A percentile compares a stretch with the other conserved stretches of the same genome.
Conservation (phyloP, 495 filamentous ascomycete species). For the Penicillium maclennaniae region DNA sequence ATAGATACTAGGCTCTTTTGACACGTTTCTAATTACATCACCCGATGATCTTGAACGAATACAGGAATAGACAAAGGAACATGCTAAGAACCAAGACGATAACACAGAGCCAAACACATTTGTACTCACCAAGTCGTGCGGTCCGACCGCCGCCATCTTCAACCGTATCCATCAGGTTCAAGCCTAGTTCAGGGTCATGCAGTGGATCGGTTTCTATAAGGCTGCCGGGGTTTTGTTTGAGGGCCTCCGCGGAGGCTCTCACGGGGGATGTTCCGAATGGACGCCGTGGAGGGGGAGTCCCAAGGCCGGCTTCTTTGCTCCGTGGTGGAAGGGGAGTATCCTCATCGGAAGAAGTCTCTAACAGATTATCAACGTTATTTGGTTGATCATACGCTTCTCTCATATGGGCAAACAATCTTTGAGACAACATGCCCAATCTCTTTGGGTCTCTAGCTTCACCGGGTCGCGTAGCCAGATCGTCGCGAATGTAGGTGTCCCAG, state of each 20-base stretch:
- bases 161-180: not conserved
- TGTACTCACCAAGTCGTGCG: conserved; percentile 26
- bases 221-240: not conserved
- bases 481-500: not conserved
- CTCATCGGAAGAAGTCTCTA: not conserved
- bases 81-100: conserved; percentile 25
- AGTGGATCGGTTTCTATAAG: not conserved
- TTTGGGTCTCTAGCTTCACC: not conserved
- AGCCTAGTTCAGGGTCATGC: not conserved
- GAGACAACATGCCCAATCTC: not conserved
- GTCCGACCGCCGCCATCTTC: not conserved
- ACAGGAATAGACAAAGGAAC: conserved; percentile 35
- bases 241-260: not conserved
- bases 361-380: not conserved
- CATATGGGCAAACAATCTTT: not conserved
- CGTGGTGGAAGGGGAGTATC: not conserved
- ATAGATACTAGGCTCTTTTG: not conserved
- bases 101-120: conserved; percentile 29
- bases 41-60: conserved; percentile 27
- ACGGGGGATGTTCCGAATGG: not conserved
- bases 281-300: no score
- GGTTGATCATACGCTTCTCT: not conserved
- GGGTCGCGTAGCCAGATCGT: not conserved
- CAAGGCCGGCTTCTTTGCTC: no score
- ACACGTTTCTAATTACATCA: conserved; percentile 22